Conservation (phyloP, 2,329 filamentous ascomycete species). For the Botryosphaeria dothidea region DNA sequence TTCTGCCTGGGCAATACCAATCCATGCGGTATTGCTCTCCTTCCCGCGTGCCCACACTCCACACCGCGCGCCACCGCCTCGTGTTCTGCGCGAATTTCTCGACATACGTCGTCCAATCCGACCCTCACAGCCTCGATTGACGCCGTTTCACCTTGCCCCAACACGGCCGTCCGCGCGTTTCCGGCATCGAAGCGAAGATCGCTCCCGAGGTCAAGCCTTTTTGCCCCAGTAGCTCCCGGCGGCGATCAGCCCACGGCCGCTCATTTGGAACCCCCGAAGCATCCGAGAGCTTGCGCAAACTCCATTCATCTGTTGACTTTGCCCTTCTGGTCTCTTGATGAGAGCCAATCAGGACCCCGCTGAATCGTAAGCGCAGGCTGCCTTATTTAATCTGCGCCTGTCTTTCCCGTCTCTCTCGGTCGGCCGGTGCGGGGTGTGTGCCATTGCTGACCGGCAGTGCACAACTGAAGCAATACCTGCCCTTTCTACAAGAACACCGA, state of each 20-base stretch:
- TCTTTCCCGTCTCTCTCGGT: neutral
- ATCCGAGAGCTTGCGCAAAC: neutral
- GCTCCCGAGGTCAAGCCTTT: slow-evolving; percentile 8
- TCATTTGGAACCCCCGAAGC: neutral
- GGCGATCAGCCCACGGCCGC: neutral
- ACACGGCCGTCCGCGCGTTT: neutral
- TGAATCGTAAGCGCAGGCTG: neutral
- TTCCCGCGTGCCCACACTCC: neutral
- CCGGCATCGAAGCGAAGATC: neutral
- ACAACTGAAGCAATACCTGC: neutral
- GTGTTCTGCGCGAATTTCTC: slow-evolving; percentile 15
- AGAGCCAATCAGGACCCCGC: neutral
- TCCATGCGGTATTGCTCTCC: neutral
- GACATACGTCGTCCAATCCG: neutral
- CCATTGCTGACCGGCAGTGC: neutral
- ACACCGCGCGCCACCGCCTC: neutral
- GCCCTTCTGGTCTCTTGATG: neutral
- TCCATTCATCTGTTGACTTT: neutral
- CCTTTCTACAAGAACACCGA: neutral
- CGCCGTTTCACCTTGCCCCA: neutral
- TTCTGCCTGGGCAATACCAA: neutral
- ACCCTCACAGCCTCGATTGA: neutral
- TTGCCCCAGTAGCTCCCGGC: neutral
- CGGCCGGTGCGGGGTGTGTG: neutral
- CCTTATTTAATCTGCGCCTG: neutral